Conservation (phyloP, 2,329 filamentous ascomycete species). For the Pseudocercospora crystallina region DNA sequence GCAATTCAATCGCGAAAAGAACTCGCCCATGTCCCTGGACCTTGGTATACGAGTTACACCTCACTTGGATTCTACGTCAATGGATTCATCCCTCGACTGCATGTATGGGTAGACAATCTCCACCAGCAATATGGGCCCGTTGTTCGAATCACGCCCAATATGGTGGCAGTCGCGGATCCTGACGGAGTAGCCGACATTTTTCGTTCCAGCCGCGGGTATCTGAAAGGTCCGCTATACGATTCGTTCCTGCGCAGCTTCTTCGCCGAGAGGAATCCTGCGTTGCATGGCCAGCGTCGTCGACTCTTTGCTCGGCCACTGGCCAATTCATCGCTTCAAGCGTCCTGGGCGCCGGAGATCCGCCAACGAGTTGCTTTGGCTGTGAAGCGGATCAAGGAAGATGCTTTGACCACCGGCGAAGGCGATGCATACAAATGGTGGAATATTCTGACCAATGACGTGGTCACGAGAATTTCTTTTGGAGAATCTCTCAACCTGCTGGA, state of each 20-base stretch:
- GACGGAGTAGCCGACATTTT: slow-evolving; percentile 23
- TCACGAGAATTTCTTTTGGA: slow-evolving; percentile 40
- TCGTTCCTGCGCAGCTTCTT: slow-evolving; percentile 33
- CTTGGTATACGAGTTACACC: slow-evolving; percentile 22
- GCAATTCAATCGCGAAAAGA: slow-evolving; percentile 4
- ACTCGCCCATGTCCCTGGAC: slow-evolving; percentile 20
- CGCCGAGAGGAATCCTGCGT: slow-evolving; percentile 34
- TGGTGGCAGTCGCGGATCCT: slow-evolving; percentile 30
- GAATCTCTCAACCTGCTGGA: slow-evolving; percentile 39
- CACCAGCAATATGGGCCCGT: slow-evolving; percentile 34
- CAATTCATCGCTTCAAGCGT: slow-evolving; percentile 33
- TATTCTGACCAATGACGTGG: slow-evolving; percentile 42
- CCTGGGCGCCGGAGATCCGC: slow-evolving; percentile 38
- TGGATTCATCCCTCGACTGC: slow-evolving; percentile 16
- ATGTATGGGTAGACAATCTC: slow-evolving; percentile 39
- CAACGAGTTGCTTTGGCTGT: slow-evolving; percentile 35
- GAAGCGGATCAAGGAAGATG: slow-evolving; percentile 32
- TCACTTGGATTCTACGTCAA: slow-evolving; percentile 16
- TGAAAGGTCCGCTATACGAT: slow-evolving; percentile 29
- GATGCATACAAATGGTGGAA: slow-evolving; percentile 42
- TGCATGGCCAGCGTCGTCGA: slow-evolving; percentile 37
- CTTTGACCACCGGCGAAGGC: slow-evolving; percentile 29
- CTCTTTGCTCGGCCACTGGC: slow-evolving; percentile 38
- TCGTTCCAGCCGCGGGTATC: slow-evolving; percentile 25
- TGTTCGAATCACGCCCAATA: slow-evolving; percentile 28